A percentile compares a stretch with the other conserved stretches of the same genome.
phyloP scores from a whole-genome alignment of 2,329 filamentous ascomycete genomes.

The Cladophialophora yegresii region DNA sequence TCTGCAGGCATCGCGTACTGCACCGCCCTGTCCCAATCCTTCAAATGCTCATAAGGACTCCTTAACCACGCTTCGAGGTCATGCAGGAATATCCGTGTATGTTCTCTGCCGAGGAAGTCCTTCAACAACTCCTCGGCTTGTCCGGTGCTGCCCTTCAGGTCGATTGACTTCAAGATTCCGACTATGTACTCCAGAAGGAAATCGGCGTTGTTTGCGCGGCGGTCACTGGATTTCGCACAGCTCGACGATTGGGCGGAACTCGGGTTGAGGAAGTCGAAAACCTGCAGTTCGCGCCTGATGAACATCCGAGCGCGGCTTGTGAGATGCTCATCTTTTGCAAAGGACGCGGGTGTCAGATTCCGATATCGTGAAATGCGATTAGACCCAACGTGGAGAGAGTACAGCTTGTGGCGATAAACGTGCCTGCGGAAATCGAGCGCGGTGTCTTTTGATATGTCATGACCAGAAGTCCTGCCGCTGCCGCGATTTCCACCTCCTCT shows the following conservation, averaged over 20 bases:
- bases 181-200: conserved; percentile 85
- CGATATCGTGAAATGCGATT: conserved; percentile 76
- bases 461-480: conserved; percentile 34
- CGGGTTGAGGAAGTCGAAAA: conserved; percentile 70
- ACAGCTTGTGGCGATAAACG: conserved; percentile 72
- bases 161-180: conserved; percentile 77
- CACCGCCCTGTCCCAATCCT: conserved; percentile 77
- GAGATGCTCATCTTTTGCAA: conserved; percentile 66
- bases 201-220: conserved; percentile 70
- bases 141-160: conserved; percentile 75
- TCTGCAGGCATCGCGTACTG: conserved; percentile 59
- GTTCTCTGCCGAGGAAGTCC: conserved; percentile 74
- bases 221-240: conserved; percentile 28
- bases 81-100: conserved; percentile 76
- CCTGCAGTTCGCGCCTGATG: conserved; percentile 78
- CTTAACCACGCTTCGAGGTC: conserved; percentile 80
- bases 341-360: conserved; percentile 68
- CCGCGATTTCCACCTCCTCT: conserved; percentile 16
- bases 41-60: conserved; percentile 71
- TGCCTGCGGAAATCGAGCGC: conserved; percentile 64
- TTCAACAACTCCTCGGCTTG: conserved; percentile 76
- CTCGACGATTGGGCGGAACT: conserved; percentile 32
- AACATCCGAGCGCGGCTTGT: conserved; percentile 76
- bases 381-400: conserved; percentile 78
- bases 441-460: conserved; percentile 36